Conservation (phyloP, 352 stramenopile species). For the Pythium vanterpoolii region DNA sequence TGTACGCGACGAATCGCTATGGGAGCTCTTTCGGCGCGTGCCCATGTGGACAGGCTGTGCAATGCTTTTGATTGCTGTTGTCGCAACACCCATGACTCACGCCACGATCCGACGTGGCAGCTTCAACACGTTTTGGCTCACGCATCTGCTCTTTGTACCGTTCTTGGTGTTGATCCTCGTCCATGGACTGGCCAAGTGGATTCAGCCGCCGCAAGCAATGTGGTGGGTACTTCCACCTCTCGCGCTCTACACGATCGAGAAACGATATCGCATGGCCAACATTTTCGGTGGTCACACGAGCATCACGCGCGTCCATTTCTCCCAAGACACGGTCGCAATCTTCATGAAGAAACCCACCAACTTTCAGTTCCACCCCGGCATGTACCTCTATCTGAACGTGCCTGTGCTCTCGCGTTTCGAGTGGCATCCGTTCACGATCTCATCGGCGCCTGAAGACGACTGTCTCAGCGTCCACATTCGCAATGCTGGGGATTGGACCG, state of each 20-base stretch:
- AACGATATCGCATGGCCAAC: slow-evolving; percentile 54
- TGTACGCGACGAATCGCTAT: slow-evolving; percentile 45
- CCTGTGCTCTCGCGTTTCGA: slow-evolving; percentile 69
- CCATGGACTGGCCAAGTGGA: slow-evolving; percentile 62
- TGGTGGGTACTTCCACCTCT: slow-evolving; percentile 55
- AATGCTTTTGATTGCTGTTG: slow-evolving; percentile 52
- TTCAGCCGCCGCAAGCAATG: slow-evolving; percentile 48
- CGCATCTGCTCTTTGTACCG: slow-evolving; percentile 60
- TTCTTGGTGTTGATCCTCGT: slow-evolving; percentile 66
- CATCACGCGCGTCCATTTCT: slow-evolving; percentile 46
- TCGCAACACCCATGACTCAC: slow-evolving; percentile 46
- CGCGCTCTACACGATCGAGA: slow-evolving; percentile 59
- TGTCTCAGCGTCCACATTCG: slow-evolving; percentile 70
- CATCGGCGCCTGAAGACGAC: slow-evolving; percentile 70
- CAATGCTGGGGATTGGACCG: slow-evolving; percentile 67
- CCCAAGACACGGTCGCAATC: slow-evolving; percentile 52
- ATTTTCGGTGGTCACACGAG: slow-evolving; percentile 48
- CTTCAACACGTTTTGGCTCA: slow-evolving; percentile 70
- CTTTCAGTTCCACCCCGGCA: slow-evolving; percentile 60
- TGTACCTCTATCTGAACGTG: slow-evolving; percentile 87
- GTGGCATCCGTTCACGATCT: slow-evolving; percentile 90
- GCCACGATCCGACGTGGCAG: slow-evolving; percentile 47
- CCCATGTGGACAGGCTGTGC: slow-evolving; percentile 60
- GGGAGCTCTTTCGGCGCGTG: slow-evolving; percentile 38
- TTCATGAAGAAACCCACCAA: slow-evolving; percentile 60